Evolutionary conservation across 495 filamentous ascomycete genomes (phyloP).

Genomic region (Zalerion maritima): DNA sequence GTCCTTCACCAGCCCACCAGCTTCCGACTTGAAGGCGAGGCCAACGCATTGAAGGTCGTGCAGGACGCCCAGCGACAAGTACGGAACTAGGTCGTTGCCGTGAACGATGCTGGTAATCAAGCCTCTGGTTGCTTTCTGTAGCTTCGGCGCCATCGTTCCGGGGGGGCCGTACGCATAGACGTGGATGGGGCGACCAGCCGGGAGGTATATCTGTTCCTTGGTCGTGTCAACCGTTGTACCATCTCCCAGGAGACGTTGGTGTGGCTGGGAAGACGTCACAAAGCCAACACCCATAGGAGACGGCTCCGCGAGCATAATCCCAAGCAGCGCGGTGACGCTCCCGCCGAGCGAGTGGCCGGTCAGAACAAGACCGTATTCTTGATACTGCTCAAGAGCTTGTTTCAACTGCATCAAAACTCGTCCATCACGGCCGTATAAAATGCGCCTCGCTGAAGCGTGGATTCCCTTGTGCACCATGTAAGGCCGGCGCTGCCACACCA

Average conservation of each 20-base stretch:
- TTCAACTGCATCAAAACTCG: constrained; percentile 53
- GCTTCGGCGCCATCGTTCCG: constrained; percentile 54
- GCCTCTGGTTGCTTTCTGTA: constrained; percentile 56
- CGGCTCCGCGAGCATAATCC: constrained; percentile 57
- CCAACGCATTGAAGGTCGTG: constrained; percentile 63
- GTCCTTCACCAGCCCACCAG: constrained; percentile 44
- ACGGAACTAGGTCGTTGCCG: constrained; percentile 58
- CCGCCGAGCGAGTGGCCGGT: constrained; percentile 68
- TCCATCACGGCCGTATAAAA: constrained; percentile 50
- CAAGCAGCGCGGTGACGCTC: constrained; percentile 58
- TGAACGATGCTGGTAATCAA: constrained; percentile 64
- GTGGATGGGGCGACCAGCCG: constrained; percentile 52
- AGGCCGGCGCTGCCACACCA: constrained; percentile 46
- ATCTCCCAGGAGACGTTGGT: constrained; percentile 27
- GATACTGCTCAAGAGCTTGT: constrained; percentile 54
- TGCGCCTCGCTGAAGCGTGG: constrained; percentile 55
- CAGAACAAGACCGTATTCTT: constrained; percentile 60
- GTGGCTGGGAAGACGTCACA: constrained; percentile 30
- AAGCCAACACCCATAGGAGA: constrained; percentile 26
- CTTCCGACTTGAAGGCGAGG: constrained; percentile 56
- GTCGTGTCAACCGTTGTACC: constrained; percentile 7
- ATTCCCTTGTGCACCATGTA: constrained; percentile 80
- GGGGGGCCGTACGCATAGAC: constrained; percentile 72
- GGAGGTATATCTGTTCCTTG: constrained; percentile 35
- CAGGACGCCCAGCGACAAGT: constrained; percentile 57